Evolutionary conservation across 129 eudicot genomes (phyloP).

Genomic region (Logfia minima): DNA sequence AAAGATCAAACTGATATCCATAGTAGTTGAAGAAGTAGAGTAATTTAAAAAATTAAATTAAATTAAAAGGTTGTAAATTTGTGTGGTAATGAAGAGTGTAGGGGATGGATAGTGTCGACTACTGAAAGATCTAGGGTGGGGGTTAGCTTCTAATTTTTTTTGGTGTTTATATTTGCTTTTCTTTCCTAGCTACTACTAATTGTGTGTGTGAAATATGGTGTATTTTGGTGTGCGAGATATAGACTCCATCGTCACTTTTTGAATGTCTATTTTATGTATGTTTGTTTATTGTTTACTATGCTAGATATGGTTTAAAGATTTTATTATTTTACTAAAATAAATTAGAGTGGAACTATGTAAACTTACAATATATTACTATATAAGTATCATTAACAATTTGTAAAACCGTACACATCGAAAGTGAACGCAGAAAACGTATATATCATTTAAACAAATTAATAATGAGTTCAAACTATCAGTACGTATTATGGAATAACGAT

Average conservation of each 20-base stretch:
- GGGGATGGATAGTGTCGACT: constrained; percentile 46
- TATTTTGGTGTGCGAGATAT: constrained; percentile 22
- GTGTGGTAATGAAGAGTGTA: constrained; percentile 46
- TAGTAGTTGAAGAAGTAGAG: constrained; percentile 30
- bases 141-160: constrained; percentile 32
- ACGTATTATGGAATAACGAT: no score
- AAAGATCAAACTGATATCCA: constrained; percentile 51
- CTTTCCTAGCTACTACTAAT: constrained; percentile 1
- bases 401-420: no score
- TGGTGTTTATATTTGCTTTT: constrained; percentile 13
- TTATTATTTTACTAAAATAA: no score
- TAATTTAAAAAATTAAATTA: background rate
- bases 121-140: constrained; percentile 44
- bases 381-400: background rate
- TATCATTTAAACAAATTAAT: no score
- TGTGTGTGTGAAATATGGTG: constrained; percentile 25
- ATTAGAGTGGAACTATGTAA: background rate
- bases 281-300: constrained; percentile 6
- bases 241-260: constrained; percentile 27
- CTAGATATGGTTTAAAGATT: background rate
- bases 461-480: no score
- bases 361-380: background rate
- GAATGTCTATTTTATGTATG: constrained; percentile 10
- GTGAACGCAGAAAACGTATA: no score
- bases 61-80: constrained; percentile 24